Evolutionary conservation across 192 early-diverging fungal species (phyloP).

Genomic region (Irineochytrium annulatum): DNA sequence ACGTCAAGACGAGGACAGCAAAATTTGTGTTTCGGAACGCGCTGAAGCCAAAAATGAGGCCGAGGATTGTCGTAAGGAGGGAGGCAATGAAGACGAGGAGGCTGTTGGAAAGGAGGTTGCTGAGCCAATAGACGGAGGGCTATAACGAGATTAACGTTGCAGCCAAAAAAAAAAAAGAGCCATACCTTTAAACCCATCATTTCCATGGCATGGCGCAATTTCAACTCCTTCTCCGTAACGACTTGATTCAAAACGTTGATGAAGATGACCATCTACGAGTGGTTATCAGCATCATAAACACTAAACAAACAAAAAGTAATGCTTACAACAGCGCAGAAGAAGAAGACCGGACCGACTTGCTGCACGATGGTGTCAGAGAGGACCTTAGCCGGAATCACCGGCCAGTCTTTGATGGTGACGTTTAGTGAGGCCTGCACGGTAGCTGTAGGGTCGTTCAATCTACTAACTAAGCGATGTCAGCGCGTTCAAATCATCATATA

Average conservation of each 20-base stretch:
- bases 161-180: background rate
- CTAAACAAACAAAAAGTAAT: background rate
- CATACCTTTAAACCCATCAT: slow-evolving; percentile 54
- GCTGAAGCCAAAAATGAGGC: slow-evolving; percentile 48
- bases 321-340: slow-evolving; percentile 29
- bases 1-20: slow-evolving; percentile 38
- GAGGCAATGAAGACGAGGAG: slow-evolving; percentile 43
- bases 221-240: slow-evolving; percentile 56
- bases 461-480: background rate
- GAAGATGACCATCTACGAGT: slow-evolving; percentile 28
- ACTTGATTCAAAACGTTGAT: slow-evolving; percentile 50
- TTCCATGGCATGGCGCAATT: slow-evolving; percentile 51
- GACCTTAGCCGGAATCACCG: slow-evolving; percentile 37
- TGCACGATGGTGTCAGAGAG: slow-evolving; percentile 51
- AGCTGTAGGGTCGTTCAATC: slow-evolving; percentile 19
- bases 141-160: slow-evolving; percentile 10
- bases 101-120: slow-evolving; percentile 42
- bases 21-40: slow-evolving; percentile 49
- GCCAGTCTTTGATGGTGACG: slow-evolving; percentile 51
- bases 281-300: background rate
- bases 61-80: slow-evolving; percentile 44
- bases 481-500: background rate
- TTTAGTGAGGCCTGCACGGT: slow-evolving; percentile 23
- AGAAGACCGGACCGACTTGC: slow-evolving; percentile 37
- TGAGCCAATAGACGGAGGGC: slow-evolving; percentile 47